phyloP scores from a whole-genome alignment of 2,329 filamentous ascomycete species.

The Passalora sequoiae region DNA sequence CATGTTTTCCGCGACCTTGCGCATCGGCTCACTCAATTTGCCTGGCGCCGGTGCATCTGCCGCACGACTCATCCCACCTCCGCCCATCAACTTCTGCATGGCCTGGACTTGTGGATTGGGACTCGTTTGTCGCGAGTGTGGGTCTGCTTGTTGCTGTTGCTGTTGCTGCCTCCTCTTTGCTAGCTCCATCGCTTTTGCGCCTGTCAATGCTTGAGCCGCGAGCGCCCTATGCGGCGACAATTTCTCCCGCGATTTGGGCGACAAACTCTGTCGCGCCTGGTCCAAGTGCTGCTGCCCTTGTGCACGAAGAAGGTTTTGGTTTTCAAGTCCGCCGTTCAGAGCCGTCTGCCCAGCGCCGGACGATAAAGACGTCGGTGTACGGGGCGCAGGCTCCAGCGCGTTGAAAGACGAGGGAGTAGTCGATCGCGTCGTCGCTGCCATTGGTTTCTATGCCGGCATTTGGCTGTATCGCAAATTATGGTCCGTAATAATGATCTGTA shows the following conservation, averaged over 20 bases:
- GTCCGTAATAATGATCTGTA: not conserved
- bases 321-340: conserved; percentile 19
- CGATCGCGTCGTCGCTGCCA: conserved; percentile 43
- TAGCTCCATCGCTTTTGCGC: conserved; percentile 46
- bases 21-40: conserved; percentile 46
- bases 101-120: conserved; percentile 45
- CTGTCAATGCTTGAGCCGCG: conserved; percentile 37
- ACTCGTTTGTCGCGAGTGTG: conserved; percentile 40
- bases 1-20: conserved; percentile 45
- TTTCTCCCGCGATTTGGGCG: conserved; percentile 39
- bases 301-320: conserved; percentile 23
- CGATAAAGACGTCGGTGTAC: conserved; percentile 37
- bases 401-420: conserved; percentile 39
- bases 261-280: conserved; percentile 25
- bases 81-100: conserved; percentile 42
- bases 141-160: conserved; percentile 30
- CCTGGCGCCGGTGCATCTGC: conserved; percentile 41
- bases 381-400: conserved; percentile 35
- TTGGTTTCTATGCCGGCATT: conserved; percentile 24
- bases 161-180: conserved; percentile 42
- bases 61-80: conserved; percentile 40
- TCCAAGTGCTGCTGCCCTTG: conserved; percentile 20
- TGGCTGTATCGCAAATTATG: not conserved
- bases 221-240: conserved; percentile 35
- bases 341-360: conserved; percentile 24